Percentiles rank a stretch among this genome's conserved stretches.
Conservation (phyloP, 2,329 filamentous ascomycete species). For the Aspergillus sp. region DNA sequence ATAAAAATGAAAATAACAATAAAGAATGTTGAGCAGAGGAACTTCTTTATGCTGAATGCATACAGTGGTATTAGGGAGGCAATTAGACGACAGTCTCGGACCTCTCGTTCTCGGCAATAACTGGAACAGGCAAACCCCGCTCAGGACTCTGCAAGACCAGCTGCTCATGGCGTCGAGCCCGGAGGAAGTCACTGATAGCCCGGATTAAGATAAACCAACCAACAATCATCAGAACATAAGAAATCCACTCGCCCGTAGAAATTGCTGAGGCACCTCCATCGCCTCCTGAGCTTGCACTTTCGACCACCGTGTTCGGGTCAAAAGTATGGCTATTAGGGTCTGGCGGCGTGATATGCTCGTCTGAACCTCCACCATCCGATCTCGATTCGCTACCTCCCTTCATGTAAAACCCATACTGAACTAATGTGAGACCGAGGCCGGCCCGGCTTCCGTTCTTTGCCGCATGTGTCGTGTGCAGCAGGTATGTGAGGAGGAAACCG, state of each 20-base stretch:
- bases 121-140: slow-evolving; percentile 76
- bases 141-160: slow-evolving; percentile 91
- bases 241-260: slow-evolving; percentile 79
- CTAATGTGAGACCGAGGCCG: slow-evolving; percentile 88
- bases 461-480: slow-evolving; percentile 95
- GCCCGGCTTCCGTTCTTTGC: slow-evolving; percentile 96
- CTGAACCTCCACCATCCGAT: slow-evolving; percentile 35
- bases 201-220: slow-evolving; percentile 98
- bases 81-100: slow-evolving; percentile 72
- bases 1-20: slow-evolving; percentile 12
- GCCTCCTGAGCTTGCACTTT: slow-evolving; percentile 25
- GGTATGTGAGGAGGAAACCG: slow-evolving; percentile 95
- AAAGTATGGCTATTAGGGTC: slow-evolving; percentile 93
- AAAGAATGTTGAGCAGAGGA: background rate
- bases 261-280: slow-evolving; percentile 55
- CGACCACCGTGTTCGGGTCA: slow-evolving; percentile 67
- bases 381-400: slow-evolving; percentile 58
- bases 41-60: slow-evolving; percentile 8
- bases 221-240: slow-evolving; percentile 91
- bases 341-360: slow-evolving; percentile 62
- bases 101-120: slow-evolving; percentile 83
- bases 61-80: background rate
- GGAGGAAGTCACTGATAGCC: slow-evolving; percentile 86
- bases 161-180: slow-evolving; percentile 86
- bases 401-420: slow-evolving; percentile 97